Evolutionary conservation across 805 yeast species (phyloP), one percentile per base, ranked within the genome.

Genomic region (Ogataea minuta): DNA sequence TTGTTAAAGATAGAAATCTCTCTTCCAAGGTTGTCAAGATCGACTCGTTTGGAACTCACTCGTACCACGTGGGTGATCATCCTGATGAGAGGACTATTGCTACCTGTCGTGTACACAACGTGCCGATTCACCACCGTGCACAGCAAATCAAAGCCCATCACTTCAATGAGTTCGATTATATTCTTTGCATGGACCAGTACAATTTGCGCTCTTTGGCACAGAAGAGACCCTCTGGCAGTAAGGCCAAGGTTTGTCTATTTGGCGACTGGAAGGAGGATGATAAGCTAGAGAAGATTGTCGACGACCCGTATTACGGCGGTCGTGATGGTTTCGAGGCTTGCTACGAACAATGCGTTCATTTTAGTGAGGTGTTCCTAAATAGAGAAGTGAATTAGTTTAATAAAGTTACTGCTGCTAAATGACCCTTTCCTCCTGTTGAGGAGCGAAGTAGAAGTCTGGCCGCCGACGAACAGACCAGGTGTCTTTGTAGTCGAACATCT

Each of bases 221-320:
- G 41, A 63, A 76, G 58, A 64, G 70, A 42, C 90, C 93, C 1
- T 60, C 68, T 10, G 67, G 59, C 25, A 60, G 73, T 16, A 71
- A 61, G 29, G 74, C 81, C 0, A 59, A 62, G 31, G 73, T 88
- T 6, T 67, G 64, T 36, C 57, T 88, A 40, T 90, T 90, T 67
- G 97, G 97, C 0, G 77, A 83, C n/a, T 90, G 88, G 81, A 71
- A 77, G 41, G 74, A 76, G 1, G 77, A 76, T 52, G 46, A 61
- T 1, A 60, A 64, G 28, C 76, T 72, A 44, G 68, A 68, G 13
- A 68, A 62, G 24, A 76, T 85, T 23, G 90, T 90, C 5, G 85
- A 78, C 39, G 98, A 90, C 60, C 98, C 98, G 1, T 90, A 91
- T 60, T 91, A 90, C 56, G 97, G 97, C 4, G 96, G 95, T 0